Conservation (phyloP, 768 basidiomycete species). For the Agaricus blazei region DNA sequence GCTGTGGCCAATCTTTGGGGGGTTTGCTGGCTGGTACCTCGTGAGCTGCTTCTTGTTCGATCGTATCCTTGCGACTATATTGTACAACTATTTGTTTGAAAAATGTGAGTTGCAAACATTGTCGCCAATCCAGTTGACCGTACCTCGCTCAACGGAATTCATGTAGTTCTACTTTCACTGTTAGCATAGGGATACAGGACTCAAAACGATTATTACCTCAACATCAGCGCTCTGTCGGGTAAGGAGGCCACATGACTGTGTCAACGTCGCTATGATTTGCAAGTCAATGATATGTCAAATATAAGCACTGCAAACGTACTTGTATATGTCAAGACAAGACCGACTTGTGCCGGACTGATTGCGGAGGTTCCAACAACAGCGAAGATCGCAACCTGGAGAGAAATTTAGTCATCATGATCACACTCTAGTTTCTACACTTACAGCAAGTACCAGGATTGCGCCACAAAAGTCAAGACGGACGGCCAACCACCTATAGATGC, state of each 20-base stretch:
- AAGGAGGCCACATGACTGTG: slow-evolving; percentile 47
- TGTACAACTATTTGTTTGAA: slow-evolving; percentile 35
- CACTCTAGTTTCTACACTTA: slow-evolving; percentile 20
- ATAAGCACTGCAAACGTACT: slow-evolving; percentile 24
- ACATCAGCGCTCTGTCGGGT: slow-evolving; percentile 63
- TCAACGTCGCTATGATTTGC: slow-evolving; percentile 23
- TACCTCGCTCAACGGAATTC: slow-evolving; percentile 60
- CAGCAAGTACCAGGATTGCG: slow-evolving; percentile 49
- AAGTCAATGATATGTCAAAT: not conserved
- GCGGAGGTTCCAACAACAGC: slow-evolving; percentile 49
- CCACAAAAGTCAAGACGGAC: slow-evolving; percentile 70
- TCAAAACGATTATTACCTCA: slow-evolving; percentile 35
- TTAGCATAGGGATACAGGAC: not conserved
- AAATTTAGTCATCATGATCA: not conserved
- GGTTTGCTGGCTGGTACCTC: slow-evolving; percentile 54
- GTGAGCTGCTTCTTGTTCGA: slow-evolving; percentile 62
- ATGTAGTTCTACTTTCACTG: slow-evolving; percentile 48
- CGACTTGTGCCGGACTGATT: slow-evolving; percentile 64
- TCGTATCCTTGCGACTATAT: slow-evolving; percentile 44
- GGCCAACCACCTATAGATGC: slow-evolving; percentile 51
- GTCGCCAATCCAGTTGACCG: not conserved
- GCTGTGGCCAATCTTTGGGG: slow-evolving; percentile 54
- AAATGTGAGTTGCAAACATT: not conserved
- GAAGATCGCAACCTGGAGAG: slow-evolving; percentile 55
- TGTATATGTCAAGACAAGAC: slow-evolving; percentile 66